These are phyloP conservation scores for Syzygium syzygioides DNA, from an alignment of 441 rosid species.

Conservation along the genomic window DNA sequence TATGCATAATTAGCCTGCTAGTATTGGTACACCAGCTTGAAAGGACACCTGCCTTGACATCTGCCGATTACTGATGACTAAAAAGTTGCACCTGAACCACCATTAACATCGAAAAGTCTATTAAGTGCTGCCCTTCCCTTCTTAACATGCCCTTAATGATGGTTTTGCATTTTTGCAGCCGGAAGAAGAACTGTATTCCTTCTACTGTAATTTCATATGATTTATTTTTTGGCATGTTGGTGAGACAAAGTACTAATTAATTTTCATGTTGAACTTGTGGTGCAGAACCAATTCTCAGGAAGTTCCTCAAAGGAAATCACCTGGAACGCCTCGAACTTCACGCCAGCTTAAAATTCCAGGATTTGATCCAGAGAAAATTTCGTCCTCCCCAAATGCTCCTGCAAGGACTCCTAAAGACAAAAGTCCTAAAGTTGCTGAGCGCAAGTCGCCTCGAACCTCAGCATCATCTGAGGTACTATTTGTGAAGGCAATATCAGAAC, in stretches of 20 bases:
- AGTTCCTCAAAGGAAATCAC: slow-evolving; percentile 72
- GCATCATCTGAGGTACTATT: slow-evolving; percentile 52
- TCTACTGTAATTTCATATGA: not conserved
- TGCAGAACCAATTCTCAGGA: slow-evolving; percentile 54
- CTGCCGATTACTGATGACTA: not conserved
- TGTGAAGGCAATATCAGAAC: slow-evolving; percentile 1
- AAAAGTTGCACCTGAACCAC: not conserved
- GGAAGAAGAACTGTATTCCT: not conserved
- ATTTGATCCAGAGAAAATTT: slow-evolving; percentile 37
- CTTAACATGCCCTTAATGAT: not conserved
- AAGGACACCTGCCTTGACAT: not conserved
- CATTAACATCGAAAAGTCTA: not conserved
- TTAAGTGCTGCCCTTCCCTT: not conserved
- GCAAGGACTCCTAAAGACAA: slow-evolving; percentile 60
- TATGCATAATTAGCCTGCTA: not conserved
- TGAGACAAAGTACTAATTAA: not conserved
- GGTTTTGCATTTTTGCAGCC: not conserved
- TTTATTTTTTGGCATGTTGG: not conserved
- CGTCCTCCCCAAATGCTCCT: slow-evolving; percentile 51
- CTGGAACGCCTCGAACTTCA: slow-evolving; percentile 57
- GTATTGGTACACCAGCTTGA: not conserved
- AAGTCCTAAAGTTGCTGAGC: slow-evolving; percentile 71
- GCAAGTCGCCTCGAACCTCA: slow-evolving; percentile 63
- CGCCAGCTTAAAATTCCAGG: slow-evolving; percentile 57
- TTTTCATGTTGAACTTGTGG: slow-evolving; percentile 13